Evolutionary conservation across 768 basidiomycete species (phyloP), one percentile per base, ranked within the genome.

Genomic region (Leccinum subgranulosum): DNA sequence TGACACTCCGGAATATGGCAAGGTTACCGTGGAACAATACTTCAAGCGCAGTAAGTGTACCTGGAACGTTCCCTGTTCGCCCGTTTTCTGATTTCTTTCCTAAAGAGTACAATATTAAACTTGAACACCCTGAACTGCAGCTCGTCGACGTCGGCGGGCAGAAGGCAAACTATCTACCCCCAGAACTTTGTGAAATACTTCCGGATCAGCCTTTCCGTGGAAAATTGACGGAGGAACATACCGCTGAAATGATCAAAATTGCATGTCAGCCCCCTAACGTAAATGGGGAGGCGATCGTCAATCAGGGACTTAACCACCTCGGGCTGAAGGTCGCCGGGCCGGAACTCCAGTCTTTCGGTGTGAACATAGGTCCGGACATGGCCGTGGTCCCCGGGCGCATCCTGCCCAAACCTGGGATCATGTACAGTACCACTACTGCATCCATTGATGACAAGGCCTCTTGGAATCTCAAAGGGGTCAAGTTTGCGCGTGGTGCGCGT

Each of bases 151-250:
- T 84, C 9, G 82, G 82, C 4, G 76, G 76, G 15, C 58, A 71
- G 36, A 77, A 80, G 64, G 64, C 70, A 34, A 72, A 77, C 59
- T 73, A 69, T 36, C 61, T 84, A 0, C 81, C 81, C 8, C 63
- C 81, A 9, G 81, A 83, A 66, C 59, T 82, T 14, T 83, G 81
- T 68, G 69, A 73, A 34, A 81, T 83, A 55, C 67, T 84, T 34
- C 69, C 70, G 17, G 67, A 73, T 51, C 74, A 79, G 55, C 70
- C 74, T 23, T 75, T 66, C 63, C 71, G 66, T 3, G 85, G 82
- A 68, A 90, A 80, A 59, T 69, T 84, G n/a, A 72, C 76, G 3
- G 81, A 81, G 12, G 76, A 78, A n/a, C 79, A 83, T 58, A 83
- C 81, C 17, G 74, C 79, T 6, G 51, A 68, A 3, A 83, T 83